Base-by-base conservation (phyloP, 78 protist genomes). In the Chrysochromulina parva region DNA sequence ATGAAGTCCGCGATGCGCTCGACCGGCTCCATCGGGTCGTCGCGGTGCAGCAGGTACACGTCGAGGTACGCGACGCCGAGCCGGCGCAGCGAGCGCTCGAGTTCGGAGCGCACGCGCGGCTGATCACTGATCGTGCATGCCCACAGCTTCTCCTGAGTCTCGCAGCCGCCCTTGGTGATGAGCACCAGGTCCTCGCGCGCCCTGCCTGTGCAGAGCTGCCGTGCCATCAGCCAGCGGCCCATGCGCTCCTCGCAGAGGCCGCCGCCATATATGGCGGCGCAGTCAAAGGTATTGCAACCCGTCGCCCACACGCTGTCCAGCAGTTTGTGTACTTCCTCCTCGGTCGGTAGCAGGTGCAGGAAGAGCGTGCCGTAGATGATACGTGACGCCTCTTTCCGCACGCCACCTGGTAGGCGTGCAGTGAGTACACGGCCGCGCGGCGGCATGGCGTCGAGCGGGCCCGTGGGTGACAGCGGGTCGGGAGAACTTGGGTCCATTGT, bases 261-360 rank as follows among this genome's bases (percentile, higher is more conserved):
- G 62, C 88, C 59, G 38, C 88, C 88, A 58, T 82, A 82, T 2
- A 82, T 82, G 47, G 88, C 88, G 2, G 88, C 88, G 14, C 88
- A 82, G 58, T 82, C 88, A 48, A 59, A 48, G 47, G 88, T 16
- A 7, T 47, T 26, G 88, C 28, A n/a, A 9, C 88, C 88, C 14
- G 50, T 2, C 19, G 6, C 47, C 88, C 88, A 82, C 47, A 38
- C 88, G 19, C 14, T 58, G n/a, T 82, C 88, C 3, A 82, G 88
- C 13, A 82, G 88, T 9, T 2, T 2, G 16, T n/a, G 3, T 13
- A 58, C 74, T 7, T 82, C 66, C 24, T 5, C 9, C 20, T 60
- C 67, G 17, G 22, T 58, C 38, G 62, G 74, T 1, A 38, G 6
- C 13, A 2, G 11, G 88, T 47, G 66, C 28, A 82, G 58, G 47